These are phyloP conservation scores for Galerina marginata DNA, from an alignment of 768 basidiomycete species.

Conservation along the genomic window DNA sequence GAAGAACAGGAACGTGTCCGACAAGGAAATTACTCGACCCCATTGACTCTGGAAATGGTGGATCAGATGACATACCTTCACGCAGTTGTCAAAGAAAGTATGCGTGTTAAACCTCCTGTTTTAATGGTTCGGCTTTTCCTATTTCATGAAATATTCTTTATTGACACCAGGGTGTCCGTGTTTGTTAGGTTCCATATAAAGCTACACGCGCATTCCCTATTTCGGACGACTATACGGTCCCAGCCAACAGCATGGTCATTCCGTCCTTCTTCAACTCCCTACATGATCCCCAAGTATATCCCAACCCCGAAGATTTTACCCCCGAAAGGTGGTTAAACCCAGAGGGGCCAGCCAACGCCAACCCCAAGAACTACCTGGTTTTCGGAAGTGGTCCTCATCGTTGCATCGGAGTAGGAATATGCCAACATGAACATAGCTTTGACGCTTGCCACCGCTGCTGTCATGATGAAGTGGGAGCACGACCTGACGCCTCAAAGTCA, in stretches of 20 bases:
- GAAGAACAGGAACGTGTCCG: conserved; percentile 90
- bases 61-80: conserved; percentile 93
- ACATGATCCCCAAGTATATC: conserved; percentile 88
- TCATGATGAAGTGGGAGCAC: conserved; percentile 87
- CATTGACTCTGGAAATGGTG: conserved; percentile 85
- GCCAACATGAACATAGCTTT: conserved; percentile 90
- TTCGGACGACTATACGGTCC: conserved; percentile 89
- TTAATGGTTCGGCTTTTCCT: conserved; percentile 73
- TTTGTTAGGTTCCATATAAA: conserved; percentile 86
- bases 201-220: conserved; percentile 92
- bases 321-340: conserved; percentile 96
- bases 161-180: conserved; percentile 20
- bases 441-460: conserved; percentile 81
- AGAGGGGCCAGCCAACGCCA: conserved; percentile 73
- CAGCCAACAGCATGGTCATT: conserved; percentile 91
- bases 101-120: conserved; percentile 92
- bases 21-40: conserved; percentile 73
- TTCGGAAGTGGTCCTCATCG: conserved; percentile 94
- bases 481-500: conserved; percentile 78
- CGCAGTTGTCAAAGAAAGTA: conserved; percentile 92
- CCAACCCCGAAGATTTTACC: conserved; percentile 78
- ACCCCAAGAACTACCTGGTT: conserved; percentile 95
- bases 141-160: conserved; percentile 10
- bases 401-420: conserved; percentile 93
- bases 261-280: conserved; percentile 92